Percentiles rank a stretch among this genome's conserved stretches.
Evolutionary conservation across 305 asterid genomes (phyloP).

Genomic region (Fraxinus nigra): DNA sequence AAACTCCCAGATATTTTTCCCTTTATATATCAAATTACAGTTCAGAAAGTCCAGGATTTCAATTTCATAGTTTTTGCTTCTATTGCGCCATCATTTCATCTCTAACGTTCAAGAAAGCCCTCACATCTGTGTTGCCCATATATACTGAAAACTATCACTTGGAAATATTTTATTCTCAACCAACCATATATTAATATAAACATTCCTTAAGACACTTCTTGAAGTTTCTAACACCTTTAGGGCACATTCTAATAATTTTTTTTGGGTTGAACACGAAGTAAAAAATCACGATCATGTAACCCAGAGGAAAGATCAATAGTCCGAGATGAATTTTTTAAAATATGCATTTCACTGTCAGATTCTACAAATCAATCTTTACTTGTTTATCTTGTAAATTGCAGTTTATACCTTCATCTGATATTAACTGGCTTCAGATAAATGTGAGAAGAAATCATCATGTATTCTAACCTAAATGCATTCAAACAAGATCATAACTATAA

Average conservation of each 20-base stretch:
- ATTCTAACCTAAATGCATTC: background rate
- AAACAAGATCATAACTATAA: background rate
- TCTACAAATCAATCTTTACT: background rate
- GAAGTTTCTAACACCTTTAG: background rate
- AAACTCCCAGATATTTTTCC: background rate
- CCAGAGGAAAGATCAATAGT: background rate
- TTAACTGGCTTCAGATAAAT: background rate
- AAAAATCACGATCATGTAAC: background rate
- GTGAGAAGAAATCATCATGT: background rate
- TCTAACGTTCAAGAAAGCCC: background rate
- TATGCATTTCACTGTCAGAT: background rate
- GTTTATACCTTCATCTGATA: background rate
- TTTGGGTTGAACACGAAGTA: background rate
- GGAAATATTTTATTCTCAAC: background rate
- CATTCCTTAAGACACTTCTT: background rate
- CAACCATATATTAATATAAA: background rate
- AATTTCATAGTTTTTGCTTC: background rate
- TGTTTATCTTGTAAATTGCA: background rate
- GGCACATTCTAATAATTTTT: background rate
- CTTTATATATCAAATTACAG: background rate
- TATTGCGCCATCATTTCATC: background rate
- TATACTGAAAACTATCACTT: background rate
- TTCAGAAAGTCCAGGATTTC: background rate
- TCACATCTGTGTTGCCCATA: background rate
- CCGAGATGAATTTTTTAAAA: background rate